A percentile compares a stretch with the other conserved stretches of the same genome.
Conservation (phyloP, 176 grass and related monocot species). For the Eragrostis curvula region DNA sequence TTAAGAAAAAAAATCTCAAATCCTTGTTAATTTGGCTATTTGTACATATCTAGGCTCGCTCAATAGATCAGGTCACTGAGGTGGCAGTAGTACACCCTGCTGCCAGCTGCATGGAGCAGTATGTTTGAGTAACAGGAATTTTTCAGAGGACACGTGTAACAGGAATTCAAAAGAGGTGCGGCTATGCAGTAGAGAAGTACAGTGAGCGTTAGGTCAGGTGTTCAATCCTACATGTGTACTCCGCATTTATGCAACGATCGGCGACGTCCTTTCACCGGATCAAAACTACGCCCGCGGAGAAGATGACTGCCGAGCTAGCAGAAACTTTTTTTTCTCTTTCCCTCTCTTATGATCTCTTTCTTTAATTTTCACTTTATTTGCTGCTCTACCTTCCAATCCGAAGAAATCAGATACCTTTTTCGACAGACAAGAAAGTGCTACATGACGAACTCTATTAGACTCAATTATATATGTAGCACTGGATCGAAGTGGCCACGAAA, state of each 20-base stretch:
- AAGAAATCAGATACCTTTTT: background rate
- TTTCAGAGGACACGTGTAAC: background rate
- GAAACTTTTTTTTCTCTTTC: background rate
- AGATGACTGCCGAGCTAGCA: slow-evolving; percentile 36
- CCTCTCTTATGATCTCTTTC: background rate
- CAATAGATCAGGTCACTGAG: background rate
- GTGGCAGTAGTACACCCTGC: background rate
- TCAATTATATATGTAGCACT: too few relatives aligned
- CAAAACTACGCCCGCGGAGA: background rate
- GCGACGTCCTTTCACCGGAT: slow-evolving; percentile 23
- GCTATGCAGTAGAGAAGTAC: background rate
- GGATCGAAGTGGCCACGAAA: background rate
- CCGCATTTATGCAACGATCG: slow-evolving; percentile 28
- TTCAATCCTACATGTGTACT: slow-evolving; percentile 6
- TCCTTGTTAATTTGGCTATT: too few relatives aligned
- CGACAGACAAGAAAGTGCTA: slow-evolving; percentile 17
- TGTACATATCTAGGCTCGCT: too few relatives aligned
- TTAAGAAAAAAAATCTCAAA: too few relatives aligned
- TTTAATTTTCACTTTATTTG: background rate
- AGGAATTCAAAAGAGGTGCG: background rate
- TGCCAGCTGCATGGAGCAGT: background rate
- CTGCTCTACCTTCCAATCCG: slow-evolving; percentile 3
- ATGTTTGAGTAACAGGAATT: slow-evolving; percentile 5
- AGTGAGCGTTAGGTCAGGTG: slow-evolving; percentile 41
- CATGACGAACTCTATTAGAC: background rate